Conservation (phyloP, 1,139 yeast genomes). For the Pichia sp. region DNA sequence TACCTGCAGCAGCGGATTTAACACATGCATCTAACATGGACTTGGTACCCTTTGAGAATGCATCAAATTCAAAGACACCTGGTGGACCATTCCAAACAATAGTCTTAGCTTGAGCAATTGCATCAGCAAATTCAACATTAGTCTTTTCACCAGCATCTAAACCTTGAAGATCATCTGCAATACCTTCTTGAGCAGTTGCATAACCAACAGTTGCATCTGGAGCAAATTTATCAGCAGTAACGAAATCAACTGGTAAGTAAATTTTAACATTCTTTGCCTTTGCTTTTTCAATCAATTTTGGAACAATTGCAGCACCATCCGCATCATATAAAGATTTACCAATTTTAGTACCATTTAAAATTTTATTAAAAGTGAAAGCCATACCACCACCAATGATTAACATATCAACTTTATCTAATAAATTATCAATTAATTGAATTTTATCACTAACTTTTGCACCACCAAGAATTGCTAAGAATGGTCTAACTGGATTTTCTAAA, state of each 20-base stretch:
- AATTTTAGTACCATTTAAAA: conserved; percentile 72
- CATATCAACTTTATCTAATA: conserved; percentile 87
- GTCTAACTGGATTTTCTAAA: conserved; percentile 92
- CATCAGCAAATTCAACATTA: conserved; percentile 62
- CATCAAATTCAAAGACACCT: conserved; percentile 95
- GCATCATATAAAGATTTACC: conserved; percentile 88
- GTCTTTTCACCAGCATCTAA: conserved; percentile 92
- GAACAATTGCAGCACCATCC: conserved; percentile 91
- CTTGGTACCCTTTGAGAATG: conserved; percentile 86
- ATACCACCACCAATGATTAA: conserved; percentile 98
- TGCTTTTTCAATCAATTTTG: conserved; percentile 85
- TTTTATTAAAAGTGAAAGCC: conserved; percentile 98
- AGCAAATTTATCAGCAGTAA: conserved; percentile 88
- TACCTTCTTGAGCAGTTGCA: conserved; percentile 83
- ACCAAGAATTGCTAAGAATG: conserved; percentile 95
- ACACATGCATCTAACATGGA: conserved; percentile 81
- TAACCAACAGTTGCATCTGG: conserved; percentile 78
- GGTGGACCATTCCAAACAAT: conserved; percentile 99
- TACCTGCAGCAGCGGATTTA: conserved; percentile 76
- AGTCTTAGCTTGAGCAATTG: conserved; percentile 89
- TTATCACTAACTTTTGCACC: conserved; percentile 98
- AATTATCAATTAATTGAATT: conserved; percentile 94
- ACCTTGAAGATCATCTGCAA: conserved; percentile 92
- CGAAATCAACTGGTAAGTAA: conserved; percentile 88
- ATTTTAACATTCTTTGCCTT: conserved; percentile 88